Evolutionary conservation across 371 early-diverging fungal species (phyloP).

Genomic region (Mucor lusitanicus): DNA sequence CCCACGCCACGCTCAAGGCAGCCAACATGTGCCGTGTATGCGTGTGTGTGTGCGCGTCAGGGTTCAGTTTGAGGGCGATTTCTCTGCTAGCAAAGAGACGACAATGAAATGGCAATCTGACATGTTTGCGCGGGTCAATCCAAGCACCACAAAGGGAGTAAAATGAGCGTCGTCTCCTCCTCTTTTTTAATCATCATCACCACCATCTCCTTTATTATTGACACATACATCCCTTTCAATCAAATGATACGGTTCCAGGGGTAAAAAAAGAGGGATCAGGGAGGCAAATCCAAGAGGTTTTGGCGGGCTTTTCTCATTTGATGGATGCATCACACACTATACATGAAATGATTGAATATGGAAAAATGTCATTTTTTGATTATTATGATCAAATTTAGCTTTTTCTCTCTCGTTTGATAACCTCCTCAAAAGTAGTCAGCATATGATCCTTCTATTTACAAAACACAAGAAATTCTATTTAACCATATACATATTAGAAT

Average conservation of each 20-base stretch:
- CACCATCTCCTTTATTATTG: not conserved
- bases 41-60: not conserved
- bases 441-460: not conserved
- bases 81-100: not conserved
- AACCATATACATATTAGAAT: not conserved
- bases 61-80: not conserved
- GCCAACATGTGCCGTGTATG: not conserved
- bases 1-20: not conserved
- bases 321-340: not conserved
- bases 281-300: not conserved
- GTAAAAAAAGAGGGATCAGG: not conserved
- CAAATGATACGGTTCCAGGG: not conserved
- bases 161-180: not conserved
- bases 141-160: not conserved
- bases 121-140: not conserved
- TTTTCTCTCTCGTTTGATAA: not conserved
- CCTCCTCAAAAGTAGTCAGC: not conserved
- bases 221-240: slow-evolving; percentile 1
- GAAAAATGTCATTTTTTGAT: not conserved
- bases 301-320: not conserved
- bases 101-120: not conserved
- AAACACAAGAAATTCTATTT: not conserved
- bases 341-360: not conserved
- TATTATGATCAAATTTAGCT: not conserved
- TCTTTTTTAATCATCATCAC: not conserved